Base-by-base conservation (phyloP, 257 asterid genomes). In the Nicotiana undulata region DNA sequence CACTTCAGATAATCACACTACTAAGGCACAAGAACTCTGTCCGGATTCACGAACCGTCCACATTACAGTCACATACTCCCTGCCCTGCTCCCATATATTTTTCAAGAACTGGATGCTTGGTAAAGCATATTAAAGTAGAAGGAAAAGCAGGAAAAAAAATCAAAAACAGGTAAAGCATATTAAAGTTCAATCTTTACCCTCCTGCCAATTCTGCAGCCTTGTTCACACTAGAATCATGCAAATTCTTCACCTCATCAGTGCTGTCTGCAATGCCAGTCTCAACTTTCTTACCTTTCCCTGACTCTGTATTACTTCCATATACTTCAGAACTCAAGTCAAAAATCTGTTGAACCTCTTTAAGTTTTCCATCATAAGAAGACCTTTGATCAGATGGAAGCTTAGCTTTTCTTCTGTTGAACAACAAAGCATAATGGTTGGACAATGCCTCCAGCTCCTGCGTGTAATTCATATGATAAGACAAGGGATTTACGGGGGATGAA, bases 161-260 rank as follows among this genome's bases (percentile, higher is more conserved):
- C 49, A 40, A 9, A 40, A 40, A 70, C 44, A 63, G 32, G 20
- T 20, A 44, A 11, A 70, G 34, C 77, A 70, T 70, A 70, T 70
- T 44, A 40, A 70, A 70, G 77, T 44, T 70, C 58, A 70, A 70
- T 70, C 8, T 20, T 81, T 92, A 96, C 98, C 99, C 97, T 40
- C 97, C 96, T 77, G 98, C 98, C 88, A 95, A 86, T 85, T 95
- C 98, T 81, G 99, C 99, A 83, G 99, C 99, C 86, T 94, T 96
- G 76, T 89, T 92, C 76, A 93, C 90, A 82, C 99, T 94, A 80
- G 98, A 90, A 82, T 96, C 97, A 60, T 91, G 97, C 66, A 96
- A 85, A 67, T 79, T 86, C 83, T 89, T 88, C 82, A 92, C 86
- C 85, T 94, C 99, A 85, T 84, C 88, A 46, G 82, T 75, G 82